Conservation (phyloP, 2,329 filamentous ascomycete species). For the Zasmidium citrigriseum region DNA sequence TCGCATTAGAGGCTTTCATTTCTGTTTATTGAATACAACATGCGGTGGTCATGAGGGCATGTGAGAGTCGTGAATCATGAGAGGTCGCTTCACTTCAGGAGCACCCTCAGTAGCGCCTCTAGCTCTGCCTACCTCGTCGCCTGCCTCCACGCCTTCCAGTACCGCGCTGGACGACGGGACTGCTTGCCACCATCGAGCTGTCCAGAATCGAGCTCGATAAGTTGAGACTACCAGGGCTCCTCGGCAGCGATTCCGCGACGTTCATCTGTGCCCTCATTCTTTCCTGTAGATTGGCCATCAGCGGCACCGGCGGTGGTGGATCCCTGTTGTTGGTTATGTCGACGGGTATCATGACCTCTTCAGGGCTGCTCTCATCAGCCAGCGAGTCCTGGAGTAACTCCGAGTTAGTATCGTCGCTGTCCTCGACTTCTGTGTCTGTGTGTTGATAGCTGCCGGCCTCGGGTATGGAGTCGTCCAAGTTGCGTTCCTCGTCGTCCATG, state of each 20-base stretch:
- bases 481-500: constrained; percentile 29
- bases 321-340: constrained; percentile 12
- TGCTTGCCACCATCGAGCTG: constrained; percentile 37
- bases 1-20: too few species aligned
- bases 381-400: constrained; percentile 29
- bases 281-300: constrained; percentile 26
- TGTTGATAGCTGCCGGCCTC: constrained; percentile 57
- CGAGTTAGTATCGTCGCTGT: constrained; percentile 31
- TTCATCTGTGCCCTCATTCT: constrained; percentile 32
- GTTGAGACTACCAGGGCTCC: constrained; percentile 36
- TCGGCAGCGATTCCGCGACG: constrained; percentile 29
- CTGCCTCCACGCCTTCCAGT: constrained; percentile 12
- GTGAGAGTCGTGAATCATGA: not conserved
- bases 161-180: constrained; percentile 34
- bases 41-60: too few species aligned
- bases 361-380: constrained; percentile 21
- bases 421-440: constrained; percentile 55
- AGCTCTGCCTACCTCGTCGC: constrained; percentile 3
- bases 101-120: not conserved
- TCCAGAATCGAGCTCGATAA: constrained; percentile 38
- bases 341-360: constrained; percentile 13
- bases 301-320: constrained; percentile 8
- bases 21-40: too few species aligned
- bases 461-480: constrained; percentile 53
- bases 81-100: not conserved